A percentile compares a stretch with the other conserved stretches of the same genome.
These are phyloP conservation scores for Mycena indigotica DNA, from an alignment of 768 basidiomycete species.

Conservation along the genomic window DNA sequence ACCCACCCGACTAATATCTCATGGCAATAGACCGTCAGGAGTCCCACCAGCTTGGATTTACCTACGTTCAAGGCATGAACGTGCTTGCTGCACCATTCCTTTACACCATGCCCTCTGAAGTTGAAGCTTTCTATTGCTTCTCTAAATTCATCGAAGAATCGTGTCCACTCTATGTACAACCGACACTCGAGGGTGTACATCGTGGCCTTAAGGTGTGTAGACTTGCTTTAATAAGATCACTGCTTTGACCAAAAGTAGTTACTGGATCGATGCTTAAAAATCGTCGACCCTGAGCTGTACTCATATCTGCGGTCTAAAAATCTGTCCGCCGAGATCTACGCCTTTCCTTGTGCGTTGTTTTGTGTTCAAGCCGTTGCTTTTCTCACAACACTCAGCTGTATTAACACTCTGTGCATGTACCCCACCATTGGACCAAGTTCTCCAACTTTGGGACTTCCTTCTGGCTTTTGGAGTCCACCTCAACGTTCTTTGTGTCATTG, in stretches of 20 bases:
- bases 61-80: constrained; percentile 99
- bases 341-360: constrained; percentile 82
- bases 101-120: constrained; percentile 94
- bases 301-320: constrained; percentile 84
- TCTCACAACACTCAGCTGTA: constrained; percentile 57
- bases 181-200: constrained; percentile 94
- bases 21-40: constrained; percentile 67
- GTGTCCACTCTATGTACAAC: constrained; percentile 96
- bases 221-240: neutral
- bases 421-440: constrained; percentile 91
- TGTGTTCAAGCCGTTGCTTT: constrained; percentile 1
- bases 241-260: constrained; percentile 53
- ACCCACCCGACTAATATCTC: neutral
- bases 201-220: constrained; percentile 80
- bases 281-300: constrained; percentile 88
- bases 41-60: constrained; percentile 80
- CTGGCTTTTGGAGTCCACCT: constrained; percentile 96
- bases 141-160: constrained; percentile 92
- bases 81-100: constrained; percentile 97
- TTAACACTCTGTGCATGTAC: constrained; percentile 96
- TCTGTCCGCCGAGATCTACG: constrained; percentile 93
- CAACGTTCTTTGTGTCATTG: constrained; percentile 96
- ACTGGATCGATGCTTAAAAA: constrained; percentile 87
- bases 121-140: constrained; percentile 99
- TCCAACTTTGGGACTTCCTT: constrained; percentile 96